Conservation (phyloP, 495 filamentous ascomycete genomes). For the Evernia prunastri region DNA sequence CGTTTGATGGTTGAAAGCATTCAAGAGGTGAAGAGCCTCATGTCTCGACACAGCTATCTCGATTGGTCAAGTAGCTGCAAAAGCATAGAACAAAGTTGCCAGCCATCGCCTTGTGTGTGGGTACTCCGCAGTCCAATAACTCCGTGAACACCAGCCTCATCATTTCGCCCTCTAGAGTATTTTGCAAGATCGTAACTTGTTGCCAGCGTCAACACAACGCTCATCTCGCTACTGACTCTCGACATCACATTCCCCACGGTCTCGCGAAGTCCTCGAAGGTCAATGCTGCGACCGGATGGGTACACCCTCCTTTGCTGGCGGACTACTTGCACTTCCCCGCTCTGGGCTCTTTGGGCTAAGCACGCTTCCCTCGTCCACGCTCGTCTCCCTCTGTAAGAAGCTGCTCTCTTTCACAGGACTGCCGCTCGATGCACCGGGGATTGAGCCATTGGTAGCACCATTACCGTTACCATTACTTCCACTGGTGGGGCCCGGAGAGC, state of each 20-base stretch:
- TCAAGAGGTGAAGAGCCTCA: background rate
- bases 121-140: background rate
- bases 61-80: background rate
- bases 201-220: background rate
- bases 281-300: slow-evolving; percentile 52
- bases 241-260: background rate
- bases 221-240: background rate
- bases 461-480: slow-evolving; percentile 33
- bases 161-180: background rate
- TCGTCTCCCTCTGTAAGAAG: slow-evolving; percentile 70
- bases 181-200: slow-evolving; percentile 6
- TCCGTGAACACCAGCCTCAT: background rate
- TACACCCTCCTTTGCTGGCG: slow-evolving; percentile 48
- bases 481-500: slow-evolving; percentile 53
- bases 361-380: slow-evolving; percentile 50
- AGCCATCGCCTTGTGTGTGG: slow-evolving; percentile 8
- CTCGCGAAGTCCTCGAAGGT: background rate
- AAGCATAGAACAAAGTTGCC: slow-evolving; percentile 7
- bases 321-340: slow-evolving; percentile 43
- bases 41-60: background rate
- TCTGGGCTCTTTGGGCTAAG: slow-evolving; percentile 29
- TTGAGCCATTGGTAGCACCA: slow-evolving; percentile 40
- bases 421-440: slow-evolving; percentile 53
- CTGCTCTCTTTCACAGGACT: slow-evolving; percentile 84
- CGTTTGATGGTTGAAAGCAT: background rate